These are phyloP conservation scores for Globisporangium sylvaticum DNA, from an alignment of 352 stramenopile species.

Conservation along the genomic window DNA sequence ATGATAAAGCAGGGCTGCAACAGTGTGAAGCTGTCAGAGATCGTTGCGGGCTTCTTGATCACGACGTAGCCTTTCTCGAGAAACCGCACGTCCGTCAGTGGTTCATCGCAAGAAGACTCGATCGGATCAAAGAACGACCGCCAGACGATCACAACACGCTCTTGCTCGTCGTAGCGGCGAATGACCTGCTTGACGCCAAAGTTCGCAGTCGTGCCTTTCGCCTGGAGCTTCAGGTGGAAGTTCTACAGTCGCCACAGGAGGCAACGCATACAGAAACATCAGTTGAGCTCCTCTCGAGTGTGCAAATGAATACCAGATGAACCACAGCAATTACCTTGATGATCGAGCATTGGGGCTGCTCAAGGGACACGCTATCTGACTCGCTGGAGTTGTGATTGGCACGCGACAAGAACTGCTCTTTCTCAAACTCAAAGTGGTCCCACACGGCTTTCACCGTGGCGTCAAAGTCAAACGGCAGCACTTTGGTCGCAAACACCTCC, in stretches of 20 bases:
- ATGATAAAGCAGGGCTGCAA: slow-evolving; percentile 59
- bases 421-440: slow-evolving; percentile 29
- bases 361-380: slow-evolving; percentile 11
- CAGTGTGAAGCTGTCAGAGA: slow-evolving; percentile 29
- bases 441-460: slow-evolving; percentile 29
- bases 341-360: neutral
- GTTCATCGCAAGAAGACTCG: slow-evolving; percentile 43
- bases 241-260: slow-evolving; percentile 44
- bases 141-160: slow-evolving; percentile 57
- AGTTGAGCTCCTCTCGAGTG: neutral
- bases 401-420: slow-evolving; percentile 9
- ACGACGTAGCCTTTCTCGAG: slow-evolving; percentile 56
- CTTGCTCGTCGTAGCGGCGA: slow-evolving; percentile 38
- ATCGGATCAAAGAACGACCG: slow-evolving; percentile 47
- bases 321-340: slow-evolving; percentile 8
- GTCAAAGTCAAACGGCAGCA: slow-evolving; percentile 36
- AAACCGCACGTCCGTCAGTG: slow-evolving; percentile 38
- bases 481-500: slow-evolving; percentile 34
- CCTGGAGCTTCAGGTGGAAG: slow-evolving; percentile 47
- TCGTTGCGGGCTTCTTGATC: slow-evolving; percentile 33
- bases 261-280: neutral
- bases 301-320: neutral
- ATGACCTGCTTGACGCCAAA: slow-evolving; percentile 60
- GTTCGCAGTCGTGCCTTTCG: slow-evolving; percentile 42
- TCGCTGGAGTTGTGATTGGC: slow-evolving; percentile 33